Conservation (phyloP, 306 rosid genomes). For the Malus fusca region DNA sequence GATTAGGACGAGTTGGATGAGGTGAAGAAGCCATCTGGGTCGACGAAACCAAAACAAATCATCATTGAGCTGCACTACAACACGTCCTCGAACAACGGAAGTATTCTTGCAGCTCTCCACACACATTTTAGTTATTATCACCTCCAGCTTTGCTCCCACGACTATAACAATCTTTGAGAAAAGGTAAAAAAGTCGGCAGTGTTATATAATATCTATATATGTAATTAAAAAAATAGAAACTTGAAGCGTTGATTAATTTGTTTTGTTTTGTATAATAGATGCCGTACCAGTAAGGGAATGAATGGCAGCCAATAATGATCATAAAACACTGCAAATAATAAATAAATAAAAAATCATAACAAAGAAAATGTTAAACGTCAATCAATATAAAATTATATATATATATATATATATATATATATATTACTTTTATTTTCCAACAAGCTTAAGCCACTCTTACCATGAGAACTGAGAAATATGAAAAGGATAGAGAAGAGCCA, state of each 20-base stretch:
- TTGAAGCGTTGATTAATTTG: no score
- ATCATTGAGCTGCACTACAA: slow-evolving; percentile 49
- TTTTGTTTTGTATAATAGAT: not conserved
- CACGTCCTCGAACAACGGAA: slow-evolving; percentile 40
- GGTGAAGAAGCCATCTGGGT: slow-evolving; percentile 56
- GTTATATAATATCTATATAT: no score
- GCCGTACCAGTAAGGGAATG: slow-evolving; percentile 55
- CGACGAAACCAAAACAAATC: slow-evolving; percentile 49
- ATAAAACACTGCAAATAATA: slow-evolving; percentile 43
- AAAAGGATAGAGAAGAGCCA: slow-evolving; percentile 53
- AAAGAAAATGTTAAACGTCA: no score
- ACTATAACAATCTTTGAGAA: slow-evolving; percentile 40
- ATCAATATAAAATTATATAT: no score
- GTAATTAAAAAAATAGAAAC: no score
- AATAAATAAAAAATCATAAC: not conserved
- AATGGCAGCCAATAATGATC: slow-evolving; percentile 65
- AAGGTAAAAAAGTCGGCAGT: not conserved
- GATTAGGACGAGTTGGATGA: slow-evolving; percentile 46
- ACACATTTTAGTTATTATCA: slow-evolving; percentile 54
- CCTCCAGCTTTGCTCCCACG: slow-evolving; percentile 57
- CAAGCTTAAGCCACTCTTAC: slow-evolving; percentile 15
- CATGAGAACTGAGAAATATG: slow-evolving; percentile 51
- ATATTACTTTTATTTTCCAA: no score
- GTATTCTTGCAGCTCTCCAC: slow-evolving; percentile 39
- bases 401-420: no score